These are phyloP conservation scores for Rhizopogon roseolus DNA, from an alignment of 768 basidiomycete genomes.

Conservation along the genomic window DNA sequence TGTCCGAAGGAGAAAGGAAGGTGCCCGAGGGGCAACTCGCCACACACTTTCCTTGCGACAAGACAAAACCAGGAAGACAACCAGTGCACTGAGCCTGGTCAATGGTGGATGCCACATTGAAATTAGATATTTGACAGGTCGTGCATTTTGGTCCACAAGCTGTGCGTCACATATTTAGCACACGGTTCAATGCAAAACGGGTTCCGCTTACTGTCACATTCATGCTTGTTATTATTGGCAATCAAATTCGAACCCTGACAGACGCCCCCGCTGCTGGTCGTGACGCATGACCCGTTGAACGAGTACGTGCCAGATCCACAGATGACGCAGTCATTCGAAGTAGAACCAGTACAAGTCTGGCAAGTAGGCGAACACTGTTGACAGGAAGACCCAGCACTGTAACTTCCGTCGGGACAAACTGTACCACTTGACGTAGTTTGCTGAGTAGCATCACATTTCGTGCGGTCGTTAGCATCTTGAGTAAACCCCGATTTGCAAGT, in stretches of 20 bases:
- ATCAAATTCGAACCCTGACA: constrained; percentile 69
- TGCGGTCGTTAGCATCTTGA: constrained; percentile 58
- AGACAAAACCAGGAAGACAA: constrained; percentile 72
- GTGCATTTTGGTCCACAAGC: constrained; percentile 84
- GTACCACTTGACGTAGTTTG: constrained; percentile 47
- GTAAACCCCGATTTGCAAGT: constrained; percentile 70
- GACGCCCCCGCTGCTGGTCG: constrained; percentile 59
- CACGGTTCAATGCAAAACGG: neutral
- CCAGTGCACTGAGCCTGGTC: constrained; percentile 67
- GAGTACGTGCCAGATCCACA: constrained; percentile 60
- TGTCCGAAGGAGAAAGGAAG: constrained; percentile 68
- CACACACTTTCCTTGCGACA: constrained; percentile 68
- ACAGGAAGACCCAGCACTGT: constrained; percentile 53
- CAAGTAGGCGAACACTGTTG: constrained; percentile 60
- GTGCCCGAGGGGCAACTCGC: constrained; percentile 67
- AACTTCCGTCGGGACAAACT: constrained; percentile 63
- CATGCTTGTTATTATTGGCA: constrained; percentile 77
- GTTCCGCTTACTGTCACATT: constrained; percentile 69
- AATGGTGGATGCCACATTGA: constrained; percentile 62
- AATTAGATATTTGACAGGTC: constrained; percentile 68
- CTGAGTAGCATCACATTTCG: constrained; percentile 55
- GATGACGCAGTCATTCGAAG: constrained; percentile 65
- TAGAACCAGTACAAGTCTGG: constrained; percentile 62
- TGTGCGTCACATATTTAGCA: constrained; percentile 21
- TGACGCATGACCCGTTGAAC: constrained; percentile 69